Percentiles rank a stretch among this genome's conserved stretches.
Evolutionary conservation across 2,329 filamentous ascomycete genomes (phyloP).

Genomic region (Helicocarpus griseus): DNA sequence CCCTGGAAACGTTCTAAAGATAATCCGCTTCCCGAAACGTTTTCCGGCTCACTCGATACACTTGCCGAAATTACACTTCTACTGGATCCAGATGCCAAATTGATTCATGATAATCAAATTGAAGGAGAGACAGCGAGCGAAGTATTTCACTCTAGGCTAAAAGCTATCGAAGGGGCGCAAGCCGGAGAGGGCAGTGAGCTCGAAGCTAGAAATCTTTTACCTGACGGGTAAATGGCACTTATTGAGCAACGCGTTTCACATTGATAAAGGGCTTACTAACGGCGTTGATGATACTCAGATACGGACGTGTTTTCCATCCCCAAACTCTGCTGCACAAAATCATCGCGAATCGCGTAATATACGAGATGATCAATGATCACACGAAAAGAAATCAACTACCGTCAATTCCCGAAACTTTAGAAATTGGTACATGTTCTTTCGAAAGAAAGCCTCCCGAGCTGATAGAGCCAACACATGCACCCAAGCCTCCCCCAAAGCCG

Average conservation of each 20-base stretch:
- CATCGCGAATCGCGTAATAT: background rate
- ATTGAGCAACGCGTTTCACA: background rate
- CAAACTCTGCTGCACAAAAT: constrained; percentile 3
- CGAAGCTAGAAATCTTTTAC: constrained; percentile 4
- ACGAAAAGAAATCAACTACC: background rate
- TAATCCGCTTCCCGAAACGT: background rate
- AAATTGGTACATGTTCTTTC: no score
- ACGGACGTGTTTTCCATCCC: constrained; percentile 4
- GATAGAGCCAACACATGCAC: no score
- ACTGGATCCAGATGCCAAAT: background rate
- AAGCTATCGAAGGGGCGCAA: no score
- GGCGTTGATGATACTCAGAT: background rate
- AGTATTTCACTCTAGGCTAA: no score
- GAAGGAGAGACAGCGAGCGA: background rate
- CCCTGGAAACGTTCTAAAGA: constrained; percentile 5
- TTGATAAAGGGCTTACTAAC: background rate
- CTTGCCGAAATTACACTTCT: background rate
- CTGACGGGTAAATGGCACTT: background rate
- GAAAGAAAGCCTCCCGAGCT: no score
- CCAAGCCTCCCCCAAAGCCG: no score
- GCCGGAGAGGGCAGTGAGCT: no score
- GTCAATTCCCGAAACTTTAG: constrained; percentile 3
- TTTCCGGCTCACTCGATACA: background rate
- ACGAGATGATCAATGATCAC: background rate
- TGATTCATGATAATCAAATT: background rate